Conservation (phyloP, 805 yeast genomes). For the Metschnikowia peoriensis region DNA sequence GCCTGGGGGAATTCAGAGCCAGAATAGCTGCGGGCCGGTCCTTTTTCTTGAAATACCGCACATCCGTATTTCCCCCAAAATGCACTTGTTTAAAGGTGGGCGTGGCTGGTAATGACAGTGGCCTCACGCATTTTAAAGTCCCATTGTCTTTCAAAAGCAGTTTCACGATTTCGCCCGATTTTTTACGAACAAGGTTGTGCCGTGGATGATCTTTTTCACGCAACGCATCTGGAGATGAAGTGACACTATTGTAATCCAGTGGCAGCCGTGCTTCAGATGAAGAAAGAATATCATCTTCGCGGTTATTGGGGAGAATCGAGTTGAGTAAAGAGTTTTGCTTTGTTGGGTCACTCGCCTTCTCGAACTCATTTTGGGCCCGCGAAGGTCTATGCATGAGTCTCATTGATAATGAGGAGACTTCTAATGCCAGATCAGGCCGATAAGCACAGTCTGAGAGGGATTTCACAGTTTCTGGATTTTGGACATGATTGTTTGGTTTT, state of each 20-base stretch:
- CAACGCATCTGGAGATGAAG: neutral
- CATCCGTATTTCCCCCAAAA: constrained; percentile 66
- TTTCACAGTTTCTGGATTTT: too few relatives aligned
- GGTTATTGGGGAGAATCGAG: constrained; percentile 6
- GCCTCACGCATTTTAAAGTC: constrained; percentile 21
- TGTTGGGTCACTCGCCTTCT: constrained; percentile 29
- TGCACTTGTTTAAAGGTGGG: constrained; percentile 75
- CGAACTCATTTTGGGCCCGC: constrained; percentile 30
- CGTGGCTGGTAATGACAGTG: constrained; percentile 42
- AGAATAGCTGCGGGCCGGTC: constrained; percentile 79
- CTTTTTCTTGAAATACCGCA: constrained; percentile 66
- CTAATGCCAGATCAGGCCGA: constrained; percentile 2
- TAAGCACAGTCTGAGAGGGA: neutral
- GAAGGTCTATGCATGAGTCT: constrained; percentile 40
- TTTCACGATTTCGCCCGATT: constrained; percentile 60
- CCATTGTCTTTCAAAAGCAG: constrained; percentile 60
- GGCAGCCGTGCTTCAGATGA: neutral
- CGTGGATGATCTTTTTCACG: neutral
- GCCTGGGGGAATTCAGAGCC: constrained; percentile 60
- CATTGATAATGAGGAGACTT: constrained; percentile 28
- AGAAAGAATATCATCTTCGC: neutral
- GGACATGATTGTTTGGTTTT: too few relatives aligned
- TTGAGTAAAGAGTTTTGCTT: constrained; percentile 27
- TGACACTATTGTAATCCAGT: neutral
- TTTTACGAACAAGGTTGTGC: constrained; percentile 60